Evolutionary conservation across 805 yeast species (phyloP).

Genomic region (Ogataea wickerhamii): DNA sequence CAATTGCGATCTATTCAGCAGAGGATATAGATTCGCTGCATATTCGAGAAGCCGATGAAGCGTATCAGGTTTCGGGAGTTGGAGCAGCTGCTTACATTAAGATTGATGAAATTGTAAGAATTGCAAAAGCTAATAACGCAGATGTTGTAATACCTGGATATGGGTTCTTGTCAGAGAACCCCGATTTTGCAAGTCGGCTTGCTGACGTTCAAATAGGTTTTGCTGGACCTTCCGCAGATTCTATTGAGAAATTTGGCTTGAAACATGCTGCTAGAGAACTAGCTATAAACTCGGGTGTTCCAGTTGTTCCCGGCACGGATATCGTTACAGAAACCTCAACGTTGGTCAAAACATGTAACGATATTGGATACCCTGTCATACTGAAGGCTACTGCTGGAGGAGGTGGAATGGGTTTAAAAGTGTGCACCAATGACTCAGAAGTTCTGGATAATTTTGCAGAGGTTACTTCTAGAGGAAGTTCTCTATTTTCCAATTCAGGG

Average conservation of each 20-base stretch:
- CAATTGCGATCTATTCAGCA: slow-evolving; percentile 88
- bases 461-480: slow-evolving; percentile 88
- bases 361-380: slow-evolving; percentile 85
- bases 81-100: slow-evolving; percentile 88
- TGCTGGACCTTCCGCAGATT: slow-evolving; percentile 93
- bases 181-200: slow-evolving; percentile 90
- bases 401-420: slow-evolving; percentile 97
- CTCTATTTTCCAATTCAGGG: slow-evolving; percentile 92
- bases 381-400: slow-evolving; percentile 98
- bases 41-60: slow-evolving; percentile 75
- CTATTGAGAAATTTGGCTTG: slow-evolving; percentile 84
- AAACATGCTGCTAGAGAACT: slow-evolving; percentile 96
- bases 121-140: slow-evolving; percentile 78
- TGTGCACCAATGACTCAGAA: slow-evolving; percentile 78
- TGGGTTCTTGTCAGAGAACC: slow-evolving; percentile 96
- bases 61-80: slow-evolving; percentile 71
- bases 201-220: slow-evolving; percentile 77
- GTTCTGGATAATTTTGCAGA: slow-evolving; percentile 79
- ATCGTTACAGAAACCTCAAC: slow-evolving; percentile 65
- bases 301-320: slow-evolving; percentile 94
- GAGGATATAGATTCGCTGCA: slow-evolving; percentile 87
- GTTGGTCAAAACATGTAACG: slow-evolving; percentile 68
- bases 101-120: slow-evolving; percentile 76
- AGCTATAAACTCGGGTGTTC: slow-evolving; percentile 84
- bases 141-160: slow-evolving; percentile 97